Conservation (phyloP, 305 asterid species). For the Andrographis paniculata region DNA sequence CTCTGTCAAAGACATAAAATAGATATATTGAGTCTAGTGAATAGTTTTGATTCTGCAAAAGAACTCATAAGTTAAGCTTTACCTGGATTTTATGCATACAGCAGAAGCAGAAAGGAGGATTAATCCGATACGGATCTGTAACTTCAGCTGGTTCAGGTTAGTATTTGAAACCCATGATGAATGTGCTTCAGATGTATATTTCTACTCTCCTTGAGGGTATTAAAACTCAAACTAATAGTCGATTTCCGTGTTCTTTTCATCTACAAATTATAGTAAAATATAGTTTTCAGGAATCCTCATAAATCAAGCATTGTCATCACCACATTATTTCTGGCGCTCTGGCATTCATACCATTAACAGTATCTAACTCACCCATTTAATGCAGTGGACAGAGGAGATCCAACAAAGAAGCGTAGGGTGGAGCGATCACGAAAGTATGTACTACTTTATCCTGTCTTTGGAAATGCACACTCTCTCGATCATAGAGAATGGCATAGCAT, state of each 20-base stretch:
- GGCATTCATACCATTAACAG: not conserved
- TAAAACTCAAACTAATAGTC: too few species aligned
- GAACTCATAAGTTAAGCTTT: slow-evolving; percentile 2
- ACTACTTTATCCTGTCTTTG: not conserved
- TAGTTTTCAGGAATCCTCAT: too few species aligned
- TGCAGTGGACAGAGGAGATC: slow-evolving; percentile 81
- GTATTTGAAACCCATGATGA: slow-evolving; percentile 5
- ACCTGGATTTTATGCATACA: slow-evolving; percentile 6
- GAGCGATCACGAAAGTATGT: slow-evolving; percentile 84
- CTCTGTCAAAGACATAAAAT: too few species aligned
- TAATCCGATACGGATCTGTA: slow-evolving; percentile 59
- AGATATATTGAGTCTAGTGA: not conserved
- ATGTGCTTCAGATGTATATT: slow-evolving; percentile 6
- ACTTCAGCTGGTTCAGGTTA: slow-evolving; percentile 67
- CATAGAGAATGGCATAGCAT: too few species aligned
- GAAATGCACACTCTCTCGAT: too few species aligned
- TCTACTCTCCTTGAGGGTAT: too few species aligned
- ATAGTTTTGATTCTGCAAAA: not conserved
- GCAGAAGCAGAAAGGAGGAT: slow-evolving; percentile 43
- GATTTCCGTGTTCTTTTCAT: too few species aligned
- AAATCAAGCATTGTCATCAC: too few species aligned
- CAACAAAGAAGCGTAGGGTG: slow-evolving; percentile 77
- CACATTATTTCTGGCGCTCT: too few species aligned
- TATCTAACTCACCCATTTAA: slow-evolving; percentile 12
- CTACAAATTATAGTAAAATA: too few species aligned